Evolutionary conservation across 768 basidiomycete species (phyloP).

Genomic region (Lepiota venenata): DNA sequence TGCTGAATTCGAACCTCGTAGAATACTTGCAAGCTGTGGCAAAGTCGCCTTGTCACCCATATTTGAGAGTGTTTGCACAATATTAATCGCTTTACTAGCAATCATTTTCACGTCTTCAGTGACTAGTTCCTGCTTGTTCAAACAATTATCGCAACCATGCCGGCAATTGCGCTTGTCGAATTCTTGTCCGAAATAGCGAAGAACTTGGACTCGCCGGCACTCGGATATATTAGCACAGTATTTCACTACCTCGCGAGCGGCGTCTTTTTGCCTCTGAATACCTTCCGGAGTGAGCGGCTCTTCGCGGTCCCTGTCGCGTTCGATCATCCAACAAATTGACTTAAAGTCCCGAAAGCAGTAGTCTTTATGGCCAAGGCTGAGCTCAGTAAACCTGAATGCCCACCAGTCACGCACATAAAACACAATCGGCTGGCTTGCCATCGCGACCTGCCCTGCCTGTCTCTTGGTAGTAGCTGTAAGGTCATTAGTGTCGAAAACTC

Average conservation of each 20-base stretch:
- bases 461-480: conserved; percentile 82
- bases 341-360: conserved; percentile 60
- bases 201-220: conserved; percentile 85
- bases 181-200: conserved; percentile 83
- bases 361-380: conserved; percentile 38
- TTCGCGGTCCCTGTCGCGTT: conserved; percentile 40
- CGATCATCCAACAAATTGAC: conserved; percentile 57
- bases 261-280: conserved; percentile 63
- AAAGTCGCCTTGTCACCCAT: conserved; percentile 55
- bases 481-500: conserved; percentile 8
- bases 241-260: conserved; percentile 64
- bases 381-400: background rate
- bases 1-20: conserved; percentile 57
- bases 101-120: conserved; percentile 58
- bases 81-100: conserved; percentile 51
- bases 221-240: conserved; percentile 81
- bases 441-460: conserved; percentile 97
- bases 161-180: conserved; percentile 70
- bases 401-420: conserved; percentile 65
- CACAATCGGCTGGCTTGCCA: conserved; percentile 76
- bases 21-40: conserved; percentile 54
- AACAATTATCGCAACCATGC: conserved; percentile 82
- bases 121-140: conserved; percentile 39
- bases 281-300: conserved; percentile 40
- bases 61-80: conserved; percentile 47